A percentile compares a stretch with the other conserved stretches of the same genome.
These are phyloP conservation scores for Pythium utonaiense DNA, from an alignment of 352 stramenopile species.

Conservation along the genomic window DNA sequence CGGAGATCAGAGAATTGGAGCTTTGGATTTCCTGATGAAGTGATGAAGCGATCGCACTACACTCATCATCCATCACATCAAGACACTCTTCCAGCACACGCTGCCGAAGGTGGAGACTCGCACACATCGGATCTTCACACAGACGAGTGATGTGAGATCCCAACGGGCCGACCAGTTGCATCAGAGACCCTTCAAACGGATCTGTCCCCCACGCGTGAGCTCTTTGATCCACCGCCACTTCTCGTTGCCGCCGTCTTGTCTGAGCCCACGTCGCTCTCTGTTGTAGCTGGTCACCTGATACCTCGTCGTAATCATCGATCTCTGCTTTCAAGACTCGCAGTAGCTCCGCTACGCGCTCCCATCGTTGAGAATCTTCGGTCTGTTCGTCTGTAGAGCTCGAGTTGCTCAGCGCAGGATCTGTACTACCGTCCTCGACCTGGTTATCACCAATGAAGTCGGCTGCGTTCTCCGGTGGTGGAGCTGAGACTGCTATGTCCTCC, in stretches of 20 bases:
- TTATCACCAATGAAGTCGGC: not conserved
- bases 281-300: not conserved
- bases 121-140: not conserved
- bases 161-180: not conserved
- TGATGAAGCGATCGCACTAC: not conserved
- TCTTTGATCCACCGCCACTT: not conserved
- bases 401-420: not conserved
- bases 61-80: constrained; percentile 12
- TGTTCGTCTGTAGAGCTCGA: no score
- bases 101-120: not conserved
- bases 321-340: not conserved
- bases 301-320: not conserved
- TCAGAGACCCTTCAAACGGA: constrained; percentile 4
- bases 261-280: not conserved
- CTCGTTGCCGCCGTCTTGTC: not conserved
- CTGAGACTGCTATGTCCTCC: not conserved
- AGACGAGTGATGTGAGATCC: not conserved
- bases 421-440: not conserved
- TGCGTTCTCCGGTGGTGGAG: not conserved
- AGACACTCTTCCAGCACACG: constrained; percentile 12
- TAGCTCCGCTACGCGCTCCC: constrained; percentile 4
- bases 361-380: not conserved
- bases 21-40: constrained; percentile 8
- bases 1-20: constrained; percentile 20
- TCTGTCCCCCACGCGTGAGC: not conserved